Conservation (phyloP, 2,329 filamentous ascomycete species). For the Cladophialophora immunda region DNA sequence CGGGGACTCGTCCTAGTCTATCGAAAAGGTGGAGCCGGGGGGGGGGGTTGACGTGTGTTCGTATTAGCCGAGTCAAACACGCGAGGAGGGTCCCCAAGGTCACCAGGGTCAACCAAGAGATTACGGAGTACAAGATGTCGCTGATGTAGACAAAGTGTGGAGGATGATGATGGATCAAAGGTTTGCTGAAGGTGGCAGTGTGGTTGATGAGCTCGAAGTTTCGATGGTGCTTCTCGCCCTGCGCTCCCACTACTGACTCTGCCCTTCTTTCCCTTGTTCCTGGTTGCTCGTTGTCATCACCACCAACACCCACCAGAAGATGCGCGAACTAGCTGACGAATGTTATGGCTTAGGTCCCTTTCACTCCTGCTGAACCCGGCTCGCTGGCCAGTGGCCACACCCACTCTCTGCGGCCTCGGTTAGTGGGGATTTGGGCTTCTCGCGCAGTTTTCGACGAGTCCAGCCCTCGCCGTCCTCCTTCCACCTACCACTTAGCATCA, state of each 20-base stretch:
- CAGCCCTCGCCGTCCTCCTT: conserved; percentile 10
- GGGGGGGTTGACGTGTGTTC: conserved; percentile 7
- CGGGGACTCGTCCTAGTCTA: conserved; percentile 11
- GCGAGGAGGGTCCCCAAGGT: conserved; percentile 2
- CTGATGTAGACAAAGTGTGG: neutral
- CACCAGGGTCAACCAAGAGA: neutral
- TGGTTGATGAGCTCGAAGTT: conserved; percentile 8
- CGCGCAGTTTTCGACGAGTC: conserved; percentile 11
- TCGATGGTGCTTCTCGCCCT: neutral
- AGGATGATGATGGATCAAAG: neutral
- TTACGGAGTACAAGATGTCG: neutral
- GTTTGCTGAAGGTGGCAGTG: conserved; percentile 4
- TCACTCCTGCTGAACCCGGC: neutral
- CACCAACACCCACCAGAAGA: conserved; percentile 20
- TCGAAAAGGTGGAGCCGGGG: conserved; percentile 6
- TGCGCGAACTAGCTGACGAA: conserved; percentile 40
- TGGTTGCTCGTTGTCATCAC: neutral
- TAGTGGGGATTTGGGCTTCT: conserved; percentile 15
- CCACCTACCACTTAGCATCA: neutral
- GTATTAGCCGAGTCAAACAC: conserved; percentile 8
- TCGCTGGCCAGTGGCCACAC: neutral
- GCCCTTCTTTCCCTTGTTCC: neutral
- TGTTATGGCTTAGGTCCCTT: conserved; percentile 17
- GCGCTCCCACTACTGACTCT: neutral
- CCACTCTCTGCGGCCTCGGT: conserved; percentile 1